A percentile compares a stretch with the other conserved stretches of the same genome.
phyloP scores from a whole-genome alignment of 2,329 filamentous ascomycete genomes.

The Cordyceps farinosa region DNA sequence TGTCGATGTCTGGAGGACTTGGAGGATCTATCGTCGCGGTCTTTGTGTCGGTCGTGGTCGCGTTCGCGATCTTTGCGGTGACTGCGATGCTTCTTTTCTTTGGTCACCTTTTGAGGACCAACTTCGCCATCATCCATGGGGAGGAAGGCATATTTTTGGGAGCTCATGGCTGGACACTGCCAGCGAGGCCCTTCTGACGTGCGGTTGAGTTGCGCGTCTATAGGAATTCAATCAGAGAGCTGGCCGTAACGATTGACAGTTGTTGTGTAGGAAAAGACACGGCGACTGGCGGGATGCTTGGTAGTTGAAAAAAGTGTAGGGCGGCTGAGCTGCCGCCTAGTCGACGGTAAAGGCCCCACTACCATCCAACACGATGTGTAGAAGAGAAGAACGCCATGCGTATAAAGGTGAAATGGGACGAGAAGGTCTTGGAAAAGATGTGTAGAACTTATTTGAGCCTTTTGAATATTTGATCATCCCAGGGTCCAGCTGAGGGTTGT shows the following conservation, averaged over 20 bases:
- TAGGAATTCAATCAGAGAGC: background rate
- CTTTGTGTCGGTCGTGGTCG: conserved; percentile 13
- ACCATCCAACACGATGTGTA: background rate
- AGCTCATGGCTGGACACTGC: conserved; percentile 37
- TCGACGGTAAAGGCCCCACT: background rate
- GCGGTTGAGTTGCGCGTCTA: too few species aligned
- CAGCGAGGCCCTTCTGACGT: background rate
- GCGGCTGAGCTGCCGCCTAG: conserved; percentile 13
- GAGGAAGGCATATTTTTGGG: conserved; percentile 63
- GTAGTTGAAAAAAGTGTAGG: background rate
- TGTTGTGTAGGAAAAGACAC: background rate
- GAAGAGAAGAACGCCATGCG: too few species aligned
- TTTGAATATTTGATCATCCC: too few species aligned
- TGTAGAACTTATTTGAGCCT: too few species aligned
- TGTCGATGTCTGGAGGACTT: conserved; percentile 25
- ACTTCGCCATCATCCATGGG: conserved; percentile 64
- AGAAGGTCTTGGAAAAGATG: too few species aligned
- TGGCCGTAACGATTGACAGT: background rate
- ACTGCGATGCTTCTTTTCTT: conserved; percentile 45
- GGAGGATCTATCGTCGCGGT: conserved; percentile 24
- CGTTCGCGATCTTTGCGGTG: conserved; percentile 26
- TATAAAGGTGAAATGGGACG: too few species aligned
- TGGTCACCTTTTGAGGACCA: conserved; percentile 50
- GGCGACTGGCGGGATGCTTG: background rate
- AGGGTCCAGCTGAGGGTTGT: too few species aligned